Evolutionary conservation across 1,139 yeast genomes (phyloP), one percentile per base, ranked within the genome.

Genomic region (Hyphopichia buzzinii): DNA sequence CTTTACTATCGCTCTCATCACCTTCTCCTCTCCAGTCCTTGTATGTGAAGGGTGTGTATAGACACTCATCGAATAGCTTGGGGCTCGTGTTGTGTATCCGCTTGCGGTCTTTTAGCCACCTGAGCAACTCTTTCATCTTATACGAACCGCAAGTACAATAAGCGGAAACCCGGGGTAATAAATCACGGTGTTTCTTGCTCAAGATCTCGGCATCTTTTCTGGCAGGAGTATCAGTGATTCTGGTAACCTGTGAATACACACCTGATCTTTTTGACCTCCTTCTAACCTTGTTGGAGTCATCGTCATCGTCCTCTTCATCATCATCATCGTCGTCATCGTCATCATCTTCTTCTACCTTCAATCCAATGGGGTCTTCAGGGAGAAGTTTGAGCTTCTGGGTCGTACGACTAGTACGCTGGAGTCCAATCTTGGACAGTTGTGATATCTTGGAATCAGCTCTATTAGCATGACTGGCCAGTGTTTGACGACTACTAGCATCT

Each of bases 71-170:
- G 61, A 90, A 87, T 39, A 89, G 64, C 49, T 86, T 87, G 2
- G 97, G 96, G 45, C 80, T 78, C 0, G 95, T 81, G 33, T 87
- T 84, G 52, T 83, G 86, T 3, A 74, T 68, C 43, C 87, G 67
- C 51, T 81, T 85, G 15, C 90, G 74, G 36, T 87, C 95, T 49
- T 84, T 81, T 36, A 92, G 64, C 89, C 96, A 92, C 48, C 95
- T 69, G 39, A 84, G 71, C 31, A 92, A 64, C 37, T 90, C 97
- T 49, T 84, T 79, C 94, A 92, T 86, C 46, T 79, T 80, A 55
- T 89, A 92, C 17, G 95, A 81, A 26, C 96, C 92, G 30, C 97
- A 89, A 0, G 97, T 90, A 62, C 97, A 90, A 56, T 89, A 92
- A 0, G 96, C 96, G 0, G 97, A 90, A 2, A 90, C 97, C 48